Evolutionary conservation across 2,329 filamentous ascomycete species (phyloP), one percentile per base, ranked within the genome.

Genomic region (Pseudogymnoascus sp.): DNA sequence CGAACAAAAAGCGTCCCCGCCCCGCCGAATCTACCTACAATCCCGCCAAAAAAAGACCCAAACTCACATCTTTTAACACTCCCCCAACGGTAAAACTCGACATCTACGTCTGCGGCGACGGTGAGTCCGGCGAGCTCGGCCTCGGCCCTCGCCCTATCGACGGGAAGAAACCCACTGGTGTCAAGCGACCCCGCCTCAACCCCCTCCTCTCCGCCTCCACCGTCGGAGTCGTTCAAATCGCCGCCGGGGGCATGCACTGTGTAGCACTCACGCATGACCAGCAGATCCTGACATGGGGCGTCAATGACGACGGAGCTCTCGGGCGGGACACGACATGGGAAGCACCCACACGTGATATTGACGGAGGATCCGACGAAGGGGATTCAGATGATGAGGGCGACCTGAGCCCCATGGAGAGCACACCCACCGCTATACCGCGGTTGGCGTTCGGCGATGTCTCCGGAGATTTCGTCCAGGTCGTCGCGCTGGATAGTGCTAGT

Each of bases 201-300:
- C 77, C 80, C 53, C 78, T 82, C 64, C 79, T 91, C 44, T 75
- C 78, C 26, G 77, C 82, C 1, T 77, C 81, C 64, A 77, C 77
- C 37, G 81, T 86, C 61, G 83, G 86, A 56, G 85, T 95, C 35
- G 89, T 95, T 1, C 86, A 90, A 74, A 76, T 96, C 63, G 87
- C 89, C 60, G 86, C 88, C 64, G 91, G 91, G 65, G 90, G 90
- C 63, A 93, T 96, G 90, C 91, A 96, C 76, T 86, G 82, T 61
- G 79, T 89, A 66, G 90, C 88, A 2, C 77, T 95, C 61, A 93
- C 91, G 59, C 83, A 86, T 68, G 88, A 93, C 74, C 91, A 92
- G 79, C 87, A 87, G 76, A 89, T 96, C 68, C 77, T 91, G 62
- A 92, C 89, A 26, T 96, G 91, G 91, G 91, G 91, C 61, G 90